A percentile compares a stretch with the other conserved stretches of the same genome.
These are phyloP conservation scores for Apophysomyces sp. DNA, from an alignment of 371 early-diverging fungal genomes.

Conservation along the genomic window DNA sequence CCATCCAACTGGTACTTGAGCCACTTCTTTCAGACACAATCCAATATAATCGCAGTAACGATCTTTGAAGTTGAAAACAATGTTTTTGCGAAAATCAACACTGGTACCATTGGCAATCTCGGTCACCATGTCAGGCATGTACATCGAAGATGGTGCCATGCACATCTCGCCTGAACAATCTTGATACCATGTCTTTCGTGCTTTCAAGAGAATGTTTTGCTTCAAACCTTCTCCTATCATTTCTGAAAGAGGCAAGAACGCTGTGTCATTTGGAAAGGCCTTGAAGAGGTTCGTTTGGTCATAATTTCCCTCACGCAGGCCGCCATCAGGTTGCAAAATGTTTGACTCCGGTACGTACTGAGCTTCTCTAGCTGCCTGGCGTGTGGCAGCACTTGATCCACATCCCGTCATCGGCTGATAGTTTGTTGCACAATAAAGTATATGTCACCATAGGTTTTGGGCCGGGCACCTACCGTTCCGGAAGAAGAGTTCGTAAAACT, in stretches of 20 bases:
- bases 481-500: neutral
- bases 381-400: neutral
- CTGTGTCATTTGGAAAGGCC: constrained; percentile 1
- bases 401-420: neutral
- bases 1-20: neutral
- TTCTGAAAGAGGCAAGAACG: neutral
- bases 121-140: neutral
- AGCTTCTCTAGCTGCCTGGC: neutral
- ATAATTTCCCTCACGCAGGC: neutral
- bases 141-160: neutral
- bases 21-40: neutral
- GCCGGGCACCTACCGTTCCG: neutral
- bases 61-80: neutral
- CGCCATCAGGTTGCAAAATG: neutral
- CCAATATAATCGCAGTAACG: neutral
- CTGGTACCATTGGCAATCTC: neutral
- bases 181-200: constrained; percentile 3
- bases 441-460: neutral
- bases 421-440: constrained; percentile 2
- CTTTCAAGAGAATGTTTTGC: constrained; percentile 1
- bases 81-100: neutral
- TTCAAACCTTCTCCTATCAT: neutral
- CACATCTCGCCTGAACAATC: neutral
- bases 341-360: neutral
- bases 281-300: neutral